These are phyloP conservation scores for Allium cepa DNA, from an alignment of 106 monocot genomes.

Conservation along the genomic window DNA sequence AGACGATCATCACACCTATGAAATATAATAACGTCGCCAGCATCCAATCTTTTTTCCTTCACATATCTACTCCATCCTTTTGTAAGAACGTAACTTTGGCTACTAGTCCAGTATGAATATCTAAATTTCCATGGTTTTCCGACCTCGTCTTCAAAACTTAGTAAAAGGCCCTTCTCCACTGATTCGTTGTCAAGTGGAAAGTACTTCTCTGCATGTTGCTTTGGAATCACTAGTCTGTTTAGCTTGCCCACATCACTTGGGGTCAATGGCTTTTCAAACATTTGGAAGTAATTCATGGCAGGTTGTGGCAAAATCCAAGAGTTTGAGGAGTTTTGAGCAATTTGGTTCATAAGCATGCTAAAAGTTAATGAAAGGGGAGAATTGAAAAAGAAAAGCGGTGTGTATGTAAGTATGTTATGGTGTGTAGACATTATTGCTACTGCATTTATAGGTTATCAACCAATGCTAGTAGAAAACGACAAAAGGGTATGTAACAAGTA, in stretches of 20 bases:
- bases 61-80: slow-evolving; percentile 75
- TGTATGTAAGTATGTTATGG: slow-evolving; percentile 1
- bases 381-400: neutral
- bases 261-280: slow-evolving; percentile 68
- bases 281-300: slow-evolving; percentile 11
- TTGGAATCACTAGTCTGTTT: slow-evolving; percentile 67
- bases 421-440: slow-evolving; percentile 20
- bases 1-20: slow-evolving; percentile 20
- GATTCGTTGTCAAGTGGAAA: slow-evolving; percentile 52
- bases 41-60: slow-evolving; percentile 58
- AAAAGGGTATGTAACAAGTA: slow-evolving; percentile 2
- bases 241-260: slow-evolving; percentile 84
- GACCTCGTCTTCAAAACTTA: slow-evolving; percentile 59
- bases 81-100: slow-evolving; percentile 80
- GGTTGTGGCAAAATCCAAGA: slow-evolving; percentile 11
- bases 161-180: slow-evolving; percentile 53
- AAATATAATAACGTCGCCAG: slow-evolving; percentile 56
- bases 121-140: slow-evolving; percentile 57
- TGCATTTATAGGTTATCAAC: slow-evolving; percentile 28
- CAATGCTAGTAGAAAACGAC: slow-evolving; percentile 11
- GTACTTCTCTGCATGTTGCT: slow-evolving; percentile 69
- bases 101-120: slow-evolving; percentile 81
- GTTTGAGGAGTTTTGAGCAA: slow-evolving; percentile 4
- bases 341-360: slow-evolving; percentile 12
- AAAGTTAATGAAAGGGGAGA: neutral